Conservation (phyloP, 2,329 filamentous ascomycete species). For the Macroventuria anomochaeta region DNA sequence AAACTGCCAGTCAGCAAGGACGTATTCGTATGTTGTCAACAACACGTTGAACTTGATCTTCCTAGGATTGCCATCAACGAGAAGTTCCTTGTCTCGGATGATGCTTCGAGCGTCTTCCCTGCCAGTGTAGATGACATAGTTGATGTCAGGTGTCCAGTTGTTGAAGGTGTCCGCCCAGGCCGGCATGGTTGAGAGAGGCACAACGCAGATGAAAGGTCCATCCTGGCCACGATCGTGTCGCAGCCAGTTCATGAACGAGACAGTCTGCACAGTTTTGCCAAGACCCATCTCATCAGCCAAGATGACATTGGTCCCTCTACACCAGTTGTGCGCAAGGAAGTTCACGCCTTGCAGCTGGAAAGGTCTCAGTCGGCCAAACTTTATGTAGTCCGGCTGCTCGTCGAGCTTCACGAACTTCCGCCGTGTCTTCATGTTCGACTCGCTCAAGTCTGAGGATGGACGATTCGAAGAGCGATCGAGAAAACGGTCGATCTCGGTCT, state of each 20-base stretch:
- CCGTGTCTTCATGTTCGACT: conserved; percentile 77
- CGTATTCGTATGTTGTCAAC: conserved; percentile 96
- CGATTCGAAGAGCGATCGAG: conserved; percentile 82
- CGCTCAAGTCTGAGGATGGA: conserved; percentile 78
- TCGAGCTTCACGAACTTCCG: conserved; percentile 63
- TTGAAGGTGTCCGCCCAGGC: conserved; percentile 99
- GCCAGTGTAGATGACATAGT: conserved; percentile 96
- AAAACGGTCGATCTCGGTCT: conserved; percentile 90
- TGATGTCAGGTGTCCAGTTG: conserved; percentile 91
- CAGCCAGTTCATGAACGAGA: conserved; percentile 96
- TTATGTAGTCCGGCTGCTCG: conserved; percentile 84
- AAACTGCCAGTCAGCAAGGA: conserved; percentile 83
- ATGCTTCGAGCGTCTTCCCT: conserved; percentile 84
- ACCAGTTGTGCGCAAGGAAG: conserved; percentile 96
- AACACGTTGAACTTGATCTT: conserved; percentile 98
- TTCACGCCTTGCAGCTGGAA: conserved; percentile 96
- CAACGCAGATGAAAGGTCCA: conserved; percentile 95
- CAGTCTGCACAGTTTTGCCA: conserved; percentile 97
- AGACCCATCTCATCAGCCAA: conserved; percentile 98
- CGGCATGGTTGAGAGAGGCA: conserved; percentile 94
- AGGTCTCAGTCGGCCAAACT: conserved; percentile 81
- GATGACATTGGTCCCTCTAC: conserved; percentile 91
- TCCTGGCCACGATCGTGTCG: conserved; percentile 88
- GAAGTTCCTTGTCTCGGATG: conserved; percentile 88
- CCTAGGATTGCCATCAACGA: conserved; percentile 83